Percentiles rank a stretch among this genome's conserved stretches.
phyloP scores from a whole-genome alignment of 2,329 filamentous ascomycete genomes.

The Thielaviopsis ethacetica region DNA sequence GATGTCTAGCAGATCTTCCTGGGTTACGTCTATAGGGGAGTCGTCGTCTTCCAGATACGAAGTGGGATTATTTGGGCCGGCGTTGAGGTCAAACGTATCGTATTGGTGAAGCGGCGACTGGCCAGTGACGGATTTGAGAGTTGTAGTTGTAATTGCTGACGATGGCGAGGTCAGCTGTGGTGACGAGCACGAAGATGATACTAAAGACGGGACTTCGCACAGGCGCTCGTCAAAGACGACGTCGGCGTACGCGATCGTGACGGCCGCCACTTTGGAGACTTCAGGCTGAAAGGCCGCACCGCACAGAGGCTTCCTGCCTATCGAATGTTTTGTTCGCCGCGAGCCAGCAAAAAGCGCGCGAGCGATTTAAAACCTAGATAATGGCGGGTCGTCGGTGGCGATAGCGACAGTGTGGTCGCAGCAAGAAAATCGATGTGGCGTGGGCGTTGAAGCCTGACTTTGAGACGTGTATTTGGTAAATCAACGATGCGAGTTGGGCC shows the following conservation, averaged over 20 bases:
- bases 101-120: background rate
- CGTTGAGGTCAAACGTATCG: conserved; percentile 3
- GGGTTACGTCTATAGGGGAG: conserved; percentile 2
- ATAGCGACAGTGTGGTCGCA: background rate
- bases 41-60: background rate
- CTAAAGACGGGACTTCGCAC: conserved; percentile 5
- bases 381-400: background rate
- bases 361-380: too few species aligned
- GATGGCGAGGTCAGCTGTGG: background rate
- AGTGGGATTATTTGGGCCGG: background rate
- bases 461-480: background rate
- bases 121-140: too few species aligned
- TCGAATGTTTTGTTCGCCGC: background rate
- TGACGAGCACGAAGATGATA: background rate
- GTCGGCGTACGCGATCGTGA: conserved; percentile 7
- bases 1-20: conserved; percentile 2
- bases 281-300: conserved; percentile 2
- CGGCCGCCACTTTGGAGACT: conserved; percentile 9
- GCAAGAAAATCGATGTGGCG: background rate
- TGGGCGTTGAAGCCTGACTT: background rate
- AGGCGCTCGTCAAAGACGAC: conserved; percentile 12
- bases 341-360: background rate
- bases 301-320: conserved; percentile 6
- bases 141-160: background rate
- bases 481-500: background rate